Evolutionary conservation across 352 stramenopile genomes (phyloP), one percentile per base, ranked within the genome.

Genomic region (Pythium biforme): DNA sequence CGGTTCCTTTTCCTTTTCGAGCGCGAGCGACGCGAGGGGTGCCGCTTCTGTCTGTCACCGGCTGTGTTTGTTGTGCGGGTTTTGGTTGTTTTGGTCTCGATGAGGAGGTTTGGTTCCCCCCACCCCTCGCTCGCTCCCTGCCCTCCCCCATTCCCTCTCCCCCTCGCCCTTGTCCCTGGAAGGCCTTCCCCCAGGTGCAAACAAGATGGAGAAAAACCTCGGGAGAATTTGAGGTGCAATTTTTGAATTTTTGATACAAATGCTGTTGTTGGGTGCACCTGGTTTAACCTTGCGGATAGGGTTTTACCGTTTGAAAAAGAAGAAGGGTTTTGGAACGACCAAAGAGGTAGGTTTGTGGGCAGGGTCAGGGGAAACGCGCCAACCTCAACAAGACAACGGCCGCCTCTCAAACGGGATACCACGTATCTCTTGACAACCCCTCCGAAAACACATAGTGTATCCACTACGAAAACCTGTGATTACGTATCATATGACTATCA

Each of bases 291-390:
- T 26, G 37, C 4, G 20, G 25, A 25, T 37, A 41, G 14, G 47
- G 34, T 64, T 55, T 52, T 52, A 57, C 20, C 5, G n/a, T 20
- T 55, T 40, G 25, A 46, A 54, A 39, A 37, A 17, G 45, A 63
- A 33, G 46, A 15, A 46, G 39, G 37, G 48, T 57, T 43, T 57
- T 45, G 40, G 53, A 57, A 57, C 43, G 43, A 33, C n/a, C 31
- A 27, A 64, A 56, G 34, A 20, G 48, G 33, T 64, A 64, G 57
- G 57, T 64, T 64, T 64, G 57, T 56, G 57, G 57, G 46, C 57
- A 64, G 57, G 57, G 57, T 41, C 57, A 64, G 57, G 57, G 57
- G 57, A 57, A 57, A 23, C 15, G 26, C 37, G 4, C 31, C 29
- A 62, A 43, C 55, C 39, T 41, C 43, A 62, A 62, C 47, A 26